Conservation (phyloP, 495 filamentous ascomycete genomes). For the Talaromyces borbonicus region DNA sequence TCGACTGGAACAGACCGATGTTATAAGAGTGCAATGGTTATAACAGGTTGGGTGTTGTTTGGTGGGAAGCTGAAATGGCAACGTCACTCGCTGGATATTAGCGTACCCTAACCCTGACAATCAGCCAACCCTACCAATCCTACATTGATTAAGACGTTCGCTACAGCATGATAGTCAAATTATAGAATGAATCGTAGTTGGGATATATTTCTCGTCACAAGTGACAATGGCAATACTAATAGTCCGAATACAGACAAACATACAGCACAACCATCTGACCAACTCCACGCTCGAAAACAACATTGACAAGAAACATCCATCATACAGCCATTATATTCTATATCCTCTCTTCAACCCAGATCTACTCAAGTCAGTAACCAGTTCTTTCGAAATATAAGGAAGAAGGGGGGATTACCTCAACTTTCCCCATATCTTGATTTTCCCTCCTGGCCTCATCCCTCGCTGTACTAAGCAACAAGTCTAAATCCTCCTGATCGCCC, state of each 20-base stretch:
- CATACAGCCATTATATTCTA: background rate
- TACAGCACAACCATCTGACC: constrained; percentile 1
- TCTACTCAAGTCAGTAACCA: constrained; percentile 27
- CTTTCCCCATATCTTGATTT: constrained; percentile 77
- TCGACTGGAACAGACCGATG: too few species aligned
- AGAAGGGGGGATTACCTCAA: constrained; percentile 62
- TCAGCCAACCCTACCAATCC: background rate
- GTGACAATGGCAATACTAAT: background rate
- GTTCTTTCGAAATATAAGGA: background rate
- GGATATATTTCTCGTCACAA: constrained; percentile 2
- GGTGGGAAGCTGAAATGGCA: background rate
- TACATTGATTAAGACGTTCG: background rate
- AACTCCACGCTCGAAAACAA: constrained; percentile 9
- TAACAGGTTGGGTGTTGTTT: background rate
- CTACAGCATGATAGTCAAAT: too few species aligned
- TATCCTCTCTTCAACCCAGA: constrained; percentile 55
- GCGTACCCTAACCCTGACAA: background rate
- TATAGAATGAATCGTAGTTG: too few species aligned
- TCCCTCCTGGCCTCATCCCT: constrained; percentile 62
- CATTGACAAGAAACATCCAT: background rate
- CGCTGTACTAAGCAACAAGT: constrained; percentile 63
- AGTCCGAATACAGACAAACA: background rate
- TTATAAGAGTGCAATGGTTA: too few species aligned
- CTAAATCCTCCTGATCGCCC: constrained; percentile 92
- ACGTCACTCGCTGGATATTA: constrained; percentile 2